A percentile compares a stretch with the other conserved stretches of the same genome.
These are phyloP conservation scores for Sphagnurus paluster DNA, from an alignment of 1,284 basidiomycete genomes.

Conservation along the genomic window DNA sequence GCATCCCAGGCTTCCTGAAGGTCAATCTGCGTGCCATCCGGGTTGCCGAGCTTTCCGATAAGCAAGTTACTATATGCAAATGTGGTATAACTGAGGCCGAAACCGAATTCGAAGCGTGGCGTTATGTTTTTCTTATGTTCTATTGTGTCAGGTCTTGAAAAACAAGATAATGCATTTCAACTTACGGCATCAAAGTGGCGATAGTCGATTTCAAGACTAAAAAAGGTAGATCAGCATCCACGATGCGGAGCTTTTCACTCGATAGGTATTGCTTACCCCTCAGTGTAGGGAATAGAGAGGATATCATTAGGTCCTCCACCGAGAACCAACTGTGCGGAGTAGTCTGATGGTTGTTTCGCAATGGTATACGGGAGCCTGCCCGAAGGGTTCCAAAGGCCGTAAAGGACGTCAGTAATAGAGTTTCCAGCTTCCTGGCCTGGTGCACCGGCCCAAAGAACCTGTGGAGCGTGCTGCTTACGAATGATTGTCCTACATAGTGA, in stretches of 20 bases:
- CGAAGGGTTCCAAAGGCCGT: slow-evolving; percentile 71
- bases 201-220: slow-evolving; percentile 67
- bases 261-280: slow-evolving; percentile 47
- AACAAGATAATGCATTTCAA: slow-evolving; percentile 6
- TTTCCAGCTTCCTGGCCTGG: slow-evolving; percentile 82
- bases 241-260: not conserved
- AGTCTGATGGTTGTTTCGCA: slow-evolving; percentile 67
- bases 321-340: slow-evolving; percentile 59
- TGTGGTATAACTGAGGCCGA: slow-evolving; percentile 80
- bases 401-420: slow-evolving; percentile 71
- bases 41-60: slow-evolving; percentile 37
- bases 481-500: not conserved
- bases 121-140: slow-evolving; percentile 49
- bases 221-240: slow-evolving; percentile 2
- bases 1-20: slow-evolving; percentile 54
- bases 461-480: not conserved
- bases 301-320: slow-evolving; percentile 41
- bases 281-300: slow-evolving; percentile 62
- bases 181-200: slow-evolving; percentile 72
- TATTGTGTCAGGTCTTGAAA: slow-evolving; percentile 1
- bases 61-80: slow-evolving; percentile 67
- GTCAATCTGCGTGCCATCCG: slow-evolving; percentile 34
- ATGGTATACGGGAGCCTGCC: slow-evolving; percentile 83
- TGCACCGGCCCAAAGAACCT: slow-evolving; percentile 65
- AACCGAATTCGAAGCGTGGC: slow-evolving; percentile 79